Evolutionary conservation across 1,284 basidiomycete genomes (phyloP).

Genomic region (Ceratobasidium sp.): DNA sequence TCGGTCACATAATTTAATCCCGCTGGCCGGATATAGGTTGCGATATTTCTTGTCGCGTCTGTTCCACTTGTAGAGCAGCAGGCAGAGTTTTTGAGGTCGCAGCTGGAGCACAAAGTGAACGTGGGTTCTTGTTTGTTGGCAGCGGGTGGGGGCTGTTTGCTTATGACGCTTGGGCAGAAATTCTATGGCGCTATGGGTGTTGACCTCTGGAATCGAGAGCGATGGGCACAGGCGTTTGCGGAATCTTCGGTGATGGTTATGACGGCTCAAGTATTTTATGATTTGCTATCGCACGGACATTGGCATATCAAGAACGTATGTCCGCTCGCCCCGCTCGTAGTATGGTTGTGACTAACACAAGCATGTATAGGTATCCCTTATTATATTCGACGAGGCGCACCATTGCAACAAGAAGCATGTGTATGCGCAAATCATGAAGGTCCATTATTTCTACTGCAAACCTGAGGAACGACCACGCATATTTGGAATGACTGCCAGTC

Average conservation of each 20-base stretch:
- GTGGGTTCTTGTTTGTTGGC: background rate
- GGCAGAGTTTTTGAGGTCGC: slow-evolving; percentile 66
- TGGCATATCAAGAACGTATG: slow-evolving; percentile 72
- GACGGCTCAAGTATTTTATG: slow-evolving; percentile 85
- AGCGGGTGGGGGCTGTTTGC: background rate
- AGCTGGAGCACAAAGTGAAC: slow-evolving; percentile 68
- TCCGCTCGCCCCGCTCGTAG: slow-evolving; percentile 19
- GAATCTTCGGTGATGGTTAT: slow-evolving; percentile 79
- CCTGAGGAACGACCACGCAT: slow-evolving; percentile 70
- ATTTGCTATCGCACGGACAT: slow-evolving; percentile 79
- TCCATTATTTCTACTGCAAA: slow-evolving; percentile 69
- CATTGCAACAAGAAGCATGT: slow-evolving; percentile 72
- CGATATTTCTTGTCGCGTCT: slow-evolving; percentile 71
- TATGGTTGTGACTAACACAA: no score
- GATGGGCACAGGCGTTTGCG: slow-evolving; percentile 72
- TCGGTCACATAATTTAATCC: slow-evolving; percentile 56
- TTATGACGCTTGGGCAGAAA: slow-evolving; percentile 59
- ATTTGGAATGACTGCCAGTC: slow-evolving; percentile 90
- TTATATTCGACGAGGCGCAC: slow-evolving; percentile 83
- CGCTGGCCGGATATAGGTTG: slow-evolving; percentile 62
- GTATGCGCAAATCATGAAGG: slow-evolving; percentile 81
- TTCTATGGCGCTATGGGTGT: slow-evolving; percentile 75
- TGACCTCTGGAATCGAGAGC: slow-evolving; percentile 69
- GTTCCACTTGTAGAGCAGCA: slow-evolving; percentile 86
- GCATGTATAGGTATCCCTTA: slow-evolving; percentile 68